Evolutionary conservation across 352 stramenopile genomes (phyloP).

Genomic region (Pythium periplocum): DNA sequence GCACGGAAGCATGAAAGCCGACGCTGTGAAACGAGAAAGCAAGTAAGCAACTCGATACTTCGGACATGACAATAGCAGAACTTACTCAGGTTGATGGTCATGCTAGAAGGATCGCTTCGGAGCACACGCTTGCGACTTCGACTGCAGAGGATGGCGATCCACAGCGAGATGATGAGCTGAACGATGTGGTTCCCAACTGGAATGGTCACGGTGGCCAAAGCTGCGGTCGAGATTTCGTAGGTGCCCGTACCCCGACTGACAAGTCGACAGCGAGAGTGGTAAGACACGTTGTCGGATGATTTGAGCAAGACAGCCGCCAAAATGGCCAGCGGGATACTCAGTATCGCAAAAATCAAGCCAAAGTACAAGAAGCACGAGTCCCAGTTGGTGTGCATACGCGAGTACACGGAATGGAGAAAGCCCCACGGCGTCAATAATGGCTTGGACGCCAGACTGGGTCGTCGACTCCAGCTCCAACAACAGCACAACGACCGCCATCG

Average conservation of each 20-base stretch:
- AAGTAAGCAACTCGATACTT: not conserved
- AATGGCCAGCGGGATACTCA: constrained; percentile 42
- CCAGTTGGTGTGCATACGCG: constrained; percentile 59
- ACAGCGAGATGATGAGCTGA: constrained; percentile 58
- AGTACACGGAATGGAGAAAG: constrained; percentile 38
- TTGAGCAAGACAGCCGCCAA: constrained; percentile 30
- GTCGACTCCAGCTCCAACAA: not conserved
- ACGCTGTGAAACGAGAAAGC: constrained; percentile 28
- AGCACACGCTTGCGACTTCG: constrained; percentile 68
- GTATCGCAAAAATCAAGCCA: constrained; percentile 43
- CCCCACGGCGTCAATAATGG: constrained; percentile 12
- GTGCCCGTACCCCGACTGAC: constrained; percentile 17
- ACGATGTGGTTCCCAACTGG: constrained; percentile 64
- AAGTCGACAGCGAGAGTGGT: constrained; percentile 39
- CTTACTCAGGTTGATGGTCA: constrained; percentile 73
- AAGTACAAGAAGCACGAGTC: constrained; percentile 63
- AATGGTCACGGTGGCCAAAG: constrained; percentile 46
- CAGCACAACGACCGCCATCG: constrained; percentile 2
- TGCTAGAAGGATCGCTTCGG: constrained; percentile 45
- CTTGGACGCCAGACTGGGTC: not conserved
- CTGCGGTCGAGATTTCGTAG: constrained; percentile 32
- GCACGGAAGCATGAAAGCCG: constrained; percentile 84
- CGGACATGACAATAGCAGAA: constrained; percentile 5
- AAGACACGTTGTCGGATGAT: constrained; percentile 21
- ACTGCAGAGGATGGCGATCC: constrained; percentile 74